phyloP scores from a whole-genome alignment of 805 yeast species.

The Sporopachydermia lactativora region DNA sequence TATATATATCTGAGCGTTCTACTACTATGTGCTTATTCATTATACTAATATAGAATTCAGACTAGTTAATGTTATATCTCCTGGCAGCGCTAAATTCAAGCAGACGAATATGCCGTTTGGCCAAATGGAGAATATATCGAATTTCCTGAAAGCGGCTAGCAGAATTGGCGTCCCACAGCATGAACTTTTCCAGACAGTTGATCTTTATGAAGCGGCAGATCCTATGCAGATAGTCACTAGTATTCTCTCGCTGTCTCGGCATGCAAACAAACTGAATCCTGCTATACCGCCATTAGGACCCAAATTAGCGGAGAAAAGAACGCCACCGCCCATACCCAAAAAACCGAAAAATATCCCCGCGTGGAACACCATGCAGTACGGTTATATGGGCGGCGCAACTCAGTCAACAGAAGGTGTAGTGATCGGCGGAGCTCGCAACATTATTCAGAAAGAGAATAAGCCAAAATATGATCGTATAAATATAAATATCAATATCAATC shows the following conservation, averaged over 20 bases:
- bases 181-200: slow-evolving; percentile 68
- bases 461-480: neutral
- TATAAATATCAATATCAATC: neutral
- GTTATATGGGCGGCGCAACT: slow-evolving; percentile 43
- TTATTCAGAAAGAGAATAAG: slow-evolving; percentile 14
- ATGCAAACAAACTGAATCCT: slow-evolving; percentile 42
- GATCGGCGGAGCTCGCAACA: slow-evolving; percentile 37
- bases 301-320: slow-evolving; percentile 31
- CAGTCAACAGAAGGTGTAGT: slow-evolving; percentile 39
- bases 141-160: slow-evolving; percentile 50
- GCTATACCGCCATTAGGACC: slow-evolving; percentile 45
- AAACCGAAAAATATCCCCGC: slow-evolving; percentile 34
- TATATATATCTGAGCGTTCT: no score
- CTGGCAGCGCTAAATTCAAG: slow-evolving; percentile 31
- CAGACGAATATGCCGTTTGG: slow-evolving; percentile 58
- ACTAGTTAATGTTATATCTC: slow-evolving; percentile 27
- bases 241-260: slow-evolving; percentile 57
- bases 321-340: slow-evolving; percentile 35
- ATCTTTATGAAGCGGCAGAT: slow-evolving; percentile 58
- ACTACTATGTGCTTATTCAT: no score
- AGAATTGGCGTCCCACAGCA: slow-evolving; percentile 61
- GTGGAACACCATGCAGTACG: slow-evolving; percentile 50
- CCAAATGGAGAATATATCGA: slow-evolving; percentile 75
- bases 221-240: slow-evolving; percentile 71
- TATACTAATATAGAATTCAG: slow-evolving; percentile 10